These are phyloP conservation scores for Talaromyces piceae DNA, from an alignment of 2,329 filamentous ascomycete genomes.

Conservation along the genomic window DNA sequence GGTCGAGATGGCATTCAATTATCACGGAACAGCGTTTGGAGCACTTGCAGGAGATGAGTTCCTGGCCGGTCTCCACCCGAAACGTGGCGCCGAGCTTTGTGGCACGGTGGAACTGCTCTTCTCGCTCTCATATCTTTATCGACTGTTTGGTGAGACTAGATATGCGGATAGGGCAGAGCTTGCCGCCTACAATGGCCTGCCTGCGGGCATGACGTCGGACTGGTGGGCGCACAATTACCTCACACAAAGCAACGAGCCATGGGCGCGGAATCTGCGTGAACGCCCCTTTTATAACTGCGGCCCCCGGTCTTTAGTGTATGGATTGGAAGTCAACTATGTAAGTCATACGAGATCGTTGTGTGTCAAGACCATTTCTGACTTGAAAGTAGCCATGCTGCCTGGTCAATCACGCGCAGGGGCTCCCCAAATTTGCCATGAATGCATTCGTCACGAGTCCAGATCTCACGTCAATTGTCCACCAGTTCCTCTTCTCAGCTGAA, in stretches of 20 bases:
- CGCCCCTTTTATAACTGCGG: slow-evolving; percentile 11
- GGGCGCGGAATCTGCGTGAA: slow-evolving; percentile 8
- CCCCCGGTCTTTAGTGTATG: slow-evolving; percentile 9
- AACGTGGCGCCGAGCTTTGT: slow-evolving; percentile 10
- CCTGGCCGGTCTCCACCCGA: slow-evolving; percentile 10
- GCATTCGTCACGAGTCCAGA: slow-evolving; percentile 10
- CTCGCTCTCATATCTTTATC: slow-evolving; percentile 12
- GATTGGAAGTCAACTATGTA: slow-evolving; percentile 11
- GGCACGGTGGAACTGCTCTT: slow-evolving; percentile 11
- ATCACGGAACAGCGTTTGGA: slow-evolving; percentile 11
- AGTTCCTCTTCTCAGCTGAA: slow-evolving; percentile 9
- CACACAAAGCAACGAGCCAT: slow-evolving; percentile 9
- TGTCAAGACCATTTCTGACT: not conserved
- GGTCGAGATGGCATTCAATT: slow-evolving; percentile 11
- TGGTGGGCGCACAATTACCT: slow-evolving; percentile 12
- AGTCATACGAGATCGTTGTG: not conserved
- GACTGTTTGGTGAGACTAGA: slow-evolving; percentile 8
- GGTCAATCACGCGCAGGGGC: slow-evolving; percentile 11
- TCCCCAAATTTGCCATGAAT: slow-evolving; percentile 12
- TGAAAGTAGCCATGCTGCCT: slow-evolving; percentile 10
- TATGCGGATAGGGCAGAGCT: slow-evolving; percentile 10
- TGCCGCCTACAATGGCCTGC: slow-evolving; percentile 9
- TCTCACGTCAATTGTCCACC: slow-evolving; percentile 6
- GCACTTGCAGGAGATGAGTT: slow-evolving; percentile 11
- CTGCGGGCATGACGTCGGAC: slow-evolving; percentile 8